phyloP scores from a whole-genome alignment of 2,329 filamentous ascomycete species.

The Monosporascus sp. region DNA sequence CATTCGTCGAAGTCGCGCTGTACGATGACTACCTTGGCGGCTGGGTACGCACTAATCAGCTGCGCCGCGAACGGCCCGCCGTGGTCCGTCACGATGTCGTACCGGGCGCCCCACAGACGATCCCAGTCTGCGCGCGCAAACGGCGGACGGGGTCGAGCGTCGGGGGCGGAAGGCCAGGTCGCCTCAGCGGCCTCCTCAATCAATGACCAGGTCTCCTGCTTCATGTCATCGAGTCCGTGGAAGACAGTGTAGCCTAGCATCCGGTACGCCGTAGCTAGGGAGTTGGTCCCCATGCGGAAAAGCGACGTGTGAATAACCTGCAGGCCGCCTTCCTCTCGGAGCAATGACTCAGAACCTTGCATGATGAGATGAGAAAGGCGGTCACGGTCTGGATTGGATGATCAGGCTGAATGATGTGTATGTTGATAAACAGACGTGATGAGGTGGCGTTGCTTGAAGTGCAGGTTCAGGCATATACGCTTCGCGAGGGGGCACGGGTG shows the following conservation, averaged over 20 bases:
- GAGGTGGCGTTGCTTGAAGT: no score
- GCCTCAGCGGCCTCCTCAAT: slow-evolving; percentile 10
- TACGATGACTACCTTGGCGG: slow-evolving; percentile 12
- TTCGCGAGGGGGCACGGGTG: no score
- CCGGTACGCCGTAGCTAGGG: slow-evolving; percentile 7
- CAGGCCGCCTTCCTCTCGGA: no score
- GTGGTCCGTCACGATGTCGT: slow-evolving; percentile 7
- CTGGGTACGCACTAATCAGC: slow-evolving; percentile 7
- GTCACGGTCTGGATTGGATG: no score
- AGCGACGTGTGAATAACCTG: slow-evolving; percentile 7
- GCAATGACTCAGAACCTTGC: no score
- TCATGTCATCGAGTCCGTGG: slow-evolving; percentile 2
- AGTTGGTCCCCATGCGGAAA: slow-evolving; percentile 11
- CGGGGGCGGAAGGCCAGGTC: slow-evolving; percentile 5
- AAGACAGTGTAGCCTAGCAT: slow-evolving; percentile 7
- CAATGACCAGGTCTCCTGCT: slow-evolving; percentile 1
- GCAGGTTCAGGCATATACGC: no score
- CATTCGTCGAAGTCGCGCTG: slow-evolving; percentile 10
- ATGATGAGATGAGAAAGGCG: no score
- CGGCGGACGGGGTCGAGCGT: no score
- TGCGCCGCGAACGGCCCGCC: slow-evolving; percentile 6
- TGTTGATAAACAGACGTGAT: no score
- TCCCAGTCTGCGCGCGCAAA: no score
- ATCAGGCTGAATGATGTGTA: no score
- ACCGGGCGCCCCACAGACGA: no score